phyloP scores from a whole-genome alignment of 768 basidiomycete species.

The Clavaria fumosa region DNA sequence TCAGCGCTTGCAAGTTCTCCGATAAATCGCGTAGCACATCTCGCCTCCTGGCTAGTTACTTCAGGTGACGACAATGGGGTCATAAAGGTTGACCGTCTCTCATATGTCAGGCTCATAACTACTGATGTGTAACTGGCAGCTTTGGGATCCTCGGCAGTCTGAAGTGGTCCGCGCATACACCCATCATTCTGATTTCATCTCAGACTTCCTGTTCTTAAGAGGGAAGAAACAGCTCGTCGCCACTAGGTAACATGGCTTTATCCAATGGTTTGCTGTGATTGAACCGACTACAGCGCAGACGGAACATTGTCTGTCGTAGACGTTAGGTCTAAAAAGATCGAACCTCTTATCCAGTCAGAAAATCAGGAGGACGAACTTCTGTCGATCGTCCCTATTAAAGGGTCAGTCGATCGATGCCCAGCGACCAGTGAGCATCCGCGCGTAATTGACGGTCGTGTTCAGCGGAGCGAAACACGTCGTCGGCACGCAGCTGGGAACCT shows the following conservation, averaged over 20 bases:
- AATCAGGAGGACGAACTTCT: slow-evolving; percentile 93
- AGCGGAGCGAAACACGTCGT: slow-evolving; percentile 74
- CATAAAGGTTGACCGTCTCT: slow-evolving; percentile 48
- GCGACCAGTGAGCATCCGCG: too few species aligned
- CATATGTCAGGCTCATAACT: slow-evolving; percentile 3
- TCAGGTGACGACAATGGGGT: slow-evolving; percentile 93
- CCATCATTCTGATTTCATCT: slow-evolving; percentile 91
- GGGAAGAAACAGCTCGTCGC: slow-evolving; percentile 76
- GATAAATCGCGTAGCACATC: slow-evolving; percentile 69
- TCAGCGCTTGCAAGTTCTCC: slow-evolving; percentile 41
- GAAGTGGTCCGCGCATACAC: slow-evolving; percentile 51
- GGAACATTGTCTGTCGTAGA: slow-evolving; percentile 89
- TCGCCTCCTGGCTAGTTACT: slow-evolving; percentile 56
- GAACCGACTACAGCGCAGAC: slow-evolving; percentile 49
- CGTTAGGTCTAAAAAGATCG: slow-evolving; percentile 63
- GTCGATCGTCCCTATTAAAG: slow-evolving; percentile 73
- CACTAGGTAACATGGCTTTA: slow-evolving; percentile 48
- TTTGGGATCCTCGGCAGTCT: slow-evolving; percentile 76
- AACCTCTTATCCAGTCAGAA: slow-evolving; percentile 76
- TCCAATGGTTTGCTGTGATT: background rate
- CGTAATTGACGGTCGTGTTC: too few species aligned
- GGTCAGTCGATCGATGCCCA: slow-evolving; percentile 36
- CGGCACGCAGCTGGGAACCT: slow-evolving; percentile 78
- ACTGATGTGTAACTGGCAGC: slow-evolving; percentile 26
- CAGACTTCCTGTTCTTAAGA: slow-evolving; percentile 76